These are phyloP conservation scores for Sugiyamaella valdiviana DNA, from an alignment of 805 yeast genomes.

Conservation along the genomic window DNA sequence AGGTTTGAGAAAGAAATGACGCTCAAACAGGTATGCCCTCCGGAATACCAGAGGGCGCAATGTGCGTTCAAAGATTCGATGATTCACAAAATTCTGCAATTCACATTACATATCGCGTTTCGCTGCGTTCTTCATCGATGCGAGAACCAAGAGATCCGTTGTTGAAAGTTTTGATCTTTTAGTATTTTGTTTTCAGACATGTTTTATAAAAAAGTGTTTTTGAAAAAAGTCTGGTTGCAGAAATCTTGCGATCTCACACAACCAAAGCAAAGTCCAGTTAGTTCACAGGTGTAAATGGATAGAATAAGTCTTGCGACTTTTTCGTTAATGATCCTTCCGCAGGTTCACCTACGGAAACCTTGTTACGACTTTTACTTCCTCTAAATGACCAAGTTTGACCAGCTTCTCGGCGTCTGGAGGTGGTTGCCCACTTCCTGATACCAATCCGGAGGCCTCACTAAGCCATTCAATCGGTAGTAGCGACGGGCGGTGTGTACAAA, in stretches of 20 bases:
- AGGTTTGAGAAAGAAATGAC: slow-evolving; percentile 36
- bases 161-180: slow-evolving; percentile 36
- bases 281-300: slow-evolving; percentile 14
- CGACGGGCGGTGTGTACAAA: slow-evolving; percentile 42
- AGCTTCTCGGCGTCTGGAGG: slow-evolving; percentile 34
- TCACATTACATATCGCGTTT: slow-evolving; percentile 41
- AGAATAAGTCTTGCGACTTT: slow-evolving; percentile 11
- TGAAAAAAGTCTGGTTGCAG: slow-evolving; percentile 5
- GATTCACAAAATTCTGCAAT: slow-evolving; percentile 38
- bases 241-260: slow-evolving; percentile 15
- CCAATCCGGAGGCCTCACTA: slow-evolving; percentile 30
- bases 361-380: slow-evolving; percentile 42
- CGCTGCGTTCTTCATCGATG: slow-evolving; percentile 44
- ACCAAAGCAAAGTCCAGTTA: slow-evolving; percentile 3
- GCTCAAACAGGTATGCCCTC: slow-evolving; percentile 39
- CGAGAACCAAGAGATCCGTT: slow-evolving; percentile 42
- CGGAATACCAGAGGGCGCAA: slow-evolving; percentile 40
- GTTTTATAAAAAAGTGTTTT: slow-evolving; percentile 2
- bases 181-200: neutral
- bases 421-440: slow-evolving; percentile 31
- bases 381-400: slow-evolving; percentile 42
- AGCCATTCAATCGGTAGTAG: slow-evolving; percentile 43
- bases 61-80: slow-evolving; percentile 44
- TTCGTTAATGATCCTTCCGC: slow-evolving; percentile 38
- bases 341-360: slow-evolving; percentile 41